Evolutionary conservation across 2,329 filamentous ascomycete species (phyloP), one percentile per base, ranked within the genome.

Genomic region (Botrytis hyacinthi): DNA sequence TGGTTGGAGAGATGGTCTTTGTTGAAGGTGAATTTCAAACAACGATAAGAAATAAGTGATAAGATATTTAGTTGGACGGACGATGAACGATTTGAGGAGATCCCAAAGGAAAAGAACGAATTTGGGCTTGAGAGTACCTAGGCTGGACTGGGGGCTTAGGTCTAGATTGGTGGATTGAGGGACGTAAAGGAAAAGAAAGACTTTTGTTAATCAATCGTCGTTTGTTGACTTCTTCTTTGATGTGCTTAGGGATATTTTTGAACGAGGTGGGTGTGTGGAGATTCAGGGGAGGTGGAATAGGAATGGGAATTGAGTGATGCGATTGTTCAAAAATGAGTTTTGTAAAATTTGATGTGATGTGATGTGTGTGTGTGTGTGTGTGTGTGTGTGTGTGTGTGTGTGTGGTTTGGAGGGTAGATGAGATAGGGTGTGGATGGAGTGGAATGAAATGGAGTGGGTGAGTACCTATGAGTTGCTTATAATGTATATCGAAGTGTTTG

Each of bases 21-120:
- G 79, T 75, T 74, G 77, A 77, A 78, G 77, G 79, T 80, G 77
- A 77, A 76, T 44, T n/a, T 29, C 76, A 74, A 75, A 67, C 76
- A 76, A 77, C 76, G 74, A 76, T 79, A 77, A 44, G 14, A 32
- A 42, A 59, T 26, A 37, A 70, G 51, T 37, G 44, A 67, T 37
- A 60, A 59, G 51, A 69, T 57, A 22, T 20, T 26, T 14, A 69
- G 66, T 69, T 57, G 67, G 37, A 70, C 67, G 67, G 48, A n/a
- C 51, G 51, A 70, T 44, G 67, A 51, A 51, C 18, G 37, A 35
- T 29, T 57, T 42, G 48, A 69, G 37, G 42, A 44, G 40, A 70
- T 59, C 40, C 40, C 29, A 59, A 44, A 46, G 48, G 12, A 69
- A 40, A 37, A 26, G 65, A 32, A 32, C 20, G 62, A 26, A 35